Percentiles rank a stretch among this genome's conserved stretches.
These are phyloP conservation scores for Sechiopsis laciniata DNA, from an alignment of 306 rosid species.

Conservation along the genomic window DNA sequence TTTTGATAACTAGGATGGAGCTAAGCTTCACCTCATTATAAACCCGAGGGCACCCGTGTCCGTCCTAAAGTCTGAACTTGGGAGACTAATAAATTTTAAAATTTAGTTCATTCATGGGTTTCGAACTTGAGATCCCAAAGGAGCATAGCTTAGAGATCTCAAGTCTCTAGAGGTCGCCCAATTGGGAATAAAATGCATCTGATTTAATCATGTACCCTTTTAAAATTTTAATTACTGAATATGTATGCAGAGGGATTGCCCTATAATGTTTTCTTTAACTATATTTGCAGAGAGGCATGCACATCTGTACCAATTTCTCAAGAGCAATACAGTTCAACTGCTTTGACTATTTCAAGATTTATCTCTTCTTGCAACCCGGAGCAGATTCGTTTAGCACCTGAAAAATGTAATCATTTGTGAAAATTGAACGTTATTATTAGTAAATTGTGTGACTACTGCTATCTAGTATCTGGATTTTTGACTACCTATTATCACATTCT, in stretches of 20 bases:
- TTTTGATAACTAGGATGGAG: too few relatives aligned
- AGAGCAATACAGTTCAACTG: slow-evolving; percentile 46
- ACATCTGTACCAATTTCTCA: slow-evolving; percentile 34
- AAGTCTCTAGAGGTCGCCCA: too few relatives aligned
- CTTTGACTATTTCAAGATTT: slow-evolving; percentile 46
- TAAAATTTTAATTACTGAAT: not conserved
- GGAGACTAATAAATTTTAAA: too few relatives aligned
- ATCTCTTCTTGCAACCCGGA: slow-evolving; percentile 51
- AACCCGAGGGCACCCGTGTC: too few relatives aligned
- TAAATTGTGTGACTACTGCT: not conserved
- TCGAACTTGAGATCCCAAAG: too few relatives aligned
- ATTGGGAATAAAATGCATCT: not conserved
- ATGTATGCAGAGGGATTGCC: slow-evolving; percentile 3
- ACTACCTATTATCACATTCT: not conserved
- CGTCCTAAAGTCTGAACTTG: too few relatives aligned
- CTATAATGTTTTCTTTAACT: not conserved
- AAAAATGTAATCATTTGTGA: slow-evolving; percentile 49
- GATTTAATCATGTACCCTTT: not conserved
- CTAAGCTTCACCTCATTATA: too few relatives aligned
- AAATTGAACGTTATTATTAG: slow-evolving; percentile 9
- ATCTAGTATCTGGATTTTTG: not conserved
- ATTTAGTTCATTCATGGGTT: too few relatives aligned
- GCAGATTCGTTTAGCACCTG: slow-evolving; percentile 71
- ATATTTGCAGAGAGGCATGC: slow-evolving; percentile 67
- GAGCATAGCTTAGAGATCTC: too few relatives aligned